phyloP scores from a whole-genome alignment of 2,329 filamentous ascomycete genomes.

The Fusarium proliferatum region DNA sequence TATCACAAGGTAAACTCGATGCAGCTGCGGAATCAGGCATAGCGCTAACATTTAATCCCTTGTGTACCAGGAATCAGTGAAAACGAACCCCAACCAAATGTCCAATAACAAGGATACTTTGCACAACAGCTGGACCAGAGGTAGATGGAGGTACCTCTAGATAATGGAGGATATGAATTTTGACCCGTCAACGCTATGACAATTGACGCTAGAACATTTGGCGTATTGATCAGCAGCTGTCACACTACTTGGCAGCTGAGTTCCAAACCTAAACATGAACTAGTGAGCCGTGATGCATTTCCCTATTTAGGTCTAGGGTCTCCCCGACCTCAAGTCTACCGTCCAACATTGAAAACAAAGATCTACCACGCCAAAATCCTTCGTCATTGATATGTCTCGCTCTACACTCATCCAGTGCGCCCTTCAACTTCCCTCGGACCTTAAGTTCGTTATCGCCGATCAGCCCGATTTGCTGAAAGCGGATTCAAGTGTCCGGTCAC shows the following conservation, averaged over 20 bases:
- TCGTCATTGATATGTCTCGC: neutral
- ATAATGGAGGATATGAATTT: too few species aligned
- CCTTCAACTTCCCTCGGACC: fast-evolving
- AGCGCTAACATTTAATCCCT: too few species aligned
- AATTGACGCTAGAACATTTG: neutral
- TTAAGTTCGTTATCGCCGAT: neutral
- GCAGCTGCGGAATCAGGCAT: too few species aligned
- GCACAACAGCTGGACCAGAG: fast-evolving
- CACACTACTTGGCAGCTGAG: neutral
- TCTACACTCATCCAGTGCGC: too few species aligned
- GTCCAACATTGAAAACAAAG: neutral
- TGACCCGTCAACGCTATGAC: neutral
- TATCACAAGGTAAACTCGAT: too few species aligned
- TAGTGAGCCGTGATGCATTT: neutral
- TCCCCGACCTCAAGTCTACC: neutral
- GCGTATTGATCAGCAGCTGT: neutral
- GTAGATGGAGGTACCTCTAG: neutral
- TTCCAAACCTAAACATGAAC: neutral
- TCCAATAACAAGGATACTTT: too few species aligned
- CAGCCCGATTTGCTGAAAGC: neutral
- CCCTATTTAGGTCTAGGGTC: neutral
- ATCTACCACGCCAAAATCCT: neutral
- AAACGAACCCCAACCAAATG: too few species aligned
- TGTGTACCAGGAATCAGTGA: too few species aligned
- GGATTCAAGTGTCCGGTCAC: neutral